phyloP scores from a whole-genome alignment of 352 stramenopile genomes.

The Peronospora destructor region DNA sequence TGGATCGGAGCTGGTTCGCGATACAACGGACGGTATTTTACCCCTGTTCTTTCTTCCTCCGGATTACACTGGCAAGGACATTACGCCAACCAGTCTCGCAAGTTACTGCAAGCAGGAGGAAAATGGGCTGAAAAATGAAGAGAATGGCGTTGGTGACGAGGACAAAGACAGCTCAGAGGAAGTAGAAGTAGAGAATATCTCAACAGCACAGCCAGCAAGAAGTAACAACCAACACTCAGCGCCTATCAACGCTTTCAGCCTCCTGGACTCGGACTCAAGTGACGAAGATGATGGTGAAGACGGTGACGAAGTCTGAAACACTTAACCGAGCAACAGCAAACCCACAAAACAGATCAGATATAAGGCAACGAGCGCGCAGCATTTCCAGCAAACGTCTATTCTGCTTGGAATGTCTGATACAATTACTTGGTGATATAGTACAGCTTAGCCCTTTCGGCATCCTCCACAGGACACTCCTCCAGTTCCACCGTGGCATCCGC shows the following conservation, averaged over 20 bases:
- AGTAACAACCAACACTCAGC: constrained; percentile 18
- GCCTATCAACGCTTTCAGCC: constrained; percentile 72
- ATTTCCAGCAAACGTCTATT: constrained; percentile 12
- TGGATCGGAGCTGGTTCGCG: constrained; percentile 70
- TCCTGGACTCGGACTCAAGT: constrained; percentile 85
- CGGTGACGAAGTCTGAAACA: constrained; percentile 27
- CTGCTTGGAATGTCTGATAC: background rate
- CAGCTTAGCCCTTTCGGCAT: constrained; percentile 45
- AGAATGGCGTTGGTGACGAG: constrained; percentile 15
- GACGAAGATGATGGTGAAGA: too few species aligned
- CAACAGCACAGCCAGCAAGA: background rate
- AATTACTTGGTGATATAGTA: constrained; percentile 46
- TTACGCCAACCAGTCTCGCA: constrained; percentile 32
- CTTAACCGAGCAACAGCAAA: background rate
- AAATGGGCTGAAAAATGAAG: constrained; percentile 9
- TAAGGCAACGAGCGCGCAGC: constrained; percentile 5
- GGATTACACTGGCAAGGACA: constrained; percentile 56
- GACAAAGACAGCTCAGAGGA: constrained; percentile 17
- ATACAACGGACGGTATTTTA: constrained; percentile 76
- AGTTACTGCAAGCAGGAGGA: constrained; percentile 29
- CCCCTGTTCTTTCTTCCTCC: constrained; percentile 76
- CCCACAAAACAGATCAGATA: constrained; percentile 14
- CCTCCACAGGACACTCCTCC: constrained; percentile 51
- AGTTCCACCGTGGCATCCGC: constrained; percentile 18
- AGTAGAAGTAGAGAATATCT: constrained; percentile 19